These are phyloP conservation scores for Speleostelium caveatum DNA, from an alignment of 78 protist genomes.

Conservation along the genomic window DNA sequence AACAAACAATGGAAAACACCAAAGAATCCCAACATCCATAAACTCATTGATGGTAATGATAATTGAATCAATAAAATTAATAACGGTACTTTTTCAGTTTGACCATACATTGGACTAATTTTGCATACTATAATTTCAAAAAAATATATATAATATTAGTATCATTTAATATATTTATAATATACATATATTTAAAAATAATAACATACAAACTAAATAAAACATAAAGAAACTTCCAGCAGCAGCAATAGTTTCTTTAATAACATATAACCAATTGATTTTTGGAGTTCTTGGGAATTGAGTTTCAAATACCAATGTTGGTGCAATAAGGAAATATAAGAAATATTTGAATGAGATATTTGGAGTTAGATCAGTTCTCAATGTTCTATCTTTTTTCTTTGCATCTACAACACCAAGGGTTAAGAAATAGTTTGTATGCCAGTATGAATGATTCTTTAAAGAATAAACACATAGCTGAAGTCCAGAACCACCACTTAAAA, in stretches of 20 bases:
- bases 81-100: conserved; percentile 18
- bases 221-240: conserved; percentile 56
- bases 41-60: conserved; percentile 75
- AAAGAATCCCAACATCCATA: conserved; percentile 83
- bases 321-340: conserved; percentile 70
- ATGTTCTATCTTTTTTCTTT: conserved; percentile 12
- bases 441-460: conserved; percentile 70
- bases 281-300: conserved; percentile 72
- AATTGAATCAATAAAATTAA: conserved; percentile 17
- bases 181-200: not conserved
- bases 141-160: not conserved
- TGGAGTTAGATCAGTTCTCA: conserved; percentile 59
- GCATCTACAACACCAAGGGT: conserved; percentile 38
- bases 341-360: conserved; percentile 30
- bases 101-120: conserved; percentile 37
- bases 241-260: conserved; percentile 56
- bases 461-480: conserved; percentile 64
- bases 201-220: conserved; percentile 31
- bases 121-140: conserved; percentile 16
- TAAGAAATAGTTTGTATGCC: conserved; percentile 60
- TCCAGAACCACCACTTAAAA: conserved; percentile 71
- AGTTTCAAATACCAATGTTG: conserved; percentile 81
- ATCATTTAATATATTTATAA: not conserved
- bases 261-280: conserved; percentile 40
- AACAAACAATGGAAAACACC: conserved; percentile 88